Conservation (phyloP, 129 eudicot species). For the Chrysanthemum seticuspe region DNA sequence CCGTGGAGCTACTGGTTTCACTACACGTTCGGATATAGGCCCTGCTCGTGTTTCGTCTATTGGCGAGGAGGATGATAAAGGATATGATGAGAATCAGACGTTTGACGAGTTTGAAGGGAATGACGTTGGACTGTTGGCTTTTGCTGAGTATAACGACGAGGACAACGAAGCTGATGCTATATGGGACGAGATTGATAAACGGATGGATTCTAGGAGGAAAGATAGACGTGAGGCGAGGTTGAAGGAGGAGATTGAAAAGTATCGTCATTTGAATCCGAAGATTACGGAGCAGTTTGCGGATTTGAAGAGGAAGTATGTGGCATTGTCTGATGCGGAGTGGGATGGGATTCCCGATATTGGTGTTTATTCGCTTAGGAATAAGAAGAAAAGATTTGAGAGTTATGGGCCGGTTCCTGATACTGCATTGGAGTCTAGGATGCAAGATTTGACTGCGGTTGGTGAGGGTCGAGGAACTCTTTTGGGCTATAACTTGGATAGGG, state of each 20-base stretch:
- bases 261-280: constrained; percentile 76
- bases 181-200: constrained; percentile 78
- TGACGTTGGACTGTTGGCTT: constrained; percentile 88
- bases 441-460: constrained; percentile 52
- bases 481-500: constrained; percentile 72
- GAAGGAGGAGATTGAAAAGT: constrained; percentile 83
- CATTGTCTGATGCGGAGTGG: constrained; percentile 69
- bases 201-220: constrained; percentile 90
- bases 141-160: constrained; percentile 89
- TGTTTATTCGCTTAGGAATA: constrained; percentile 82
- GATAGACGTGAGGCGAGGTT: constrained; percentile 87
- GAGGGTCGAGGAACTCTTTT: constrained; percentile 93
- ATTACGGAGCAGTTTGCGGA: constrained; percentile 94
- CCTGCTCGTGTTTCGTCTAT: constrained; percentile 94
- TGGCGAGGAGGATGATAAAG: constrained; percentile 75
- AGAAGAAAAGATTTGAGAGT: constrained; percentile 91
- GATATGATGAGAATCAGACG: constrained; percentile 89
- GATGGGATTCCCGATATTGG: constrained; percentile 92
- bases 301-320: constrained; percentile 67
- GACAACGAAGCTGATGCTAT: constrained; percentile 90
- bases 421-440: constrained; percentile 77
- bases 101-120: constrained; percentile 98
- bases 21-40: constrained; percentile 96
- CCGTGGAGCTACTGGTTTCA: constrained; percentile 96
- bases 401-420: constrained; percentile 92